A percentile compares a stretch with the other conserved stretches of the same genome.
phyloP scores from a whole-genome alignment of 2,329 filamentous ascomycete species.

The Pezicula neosporulosa region DNA sequence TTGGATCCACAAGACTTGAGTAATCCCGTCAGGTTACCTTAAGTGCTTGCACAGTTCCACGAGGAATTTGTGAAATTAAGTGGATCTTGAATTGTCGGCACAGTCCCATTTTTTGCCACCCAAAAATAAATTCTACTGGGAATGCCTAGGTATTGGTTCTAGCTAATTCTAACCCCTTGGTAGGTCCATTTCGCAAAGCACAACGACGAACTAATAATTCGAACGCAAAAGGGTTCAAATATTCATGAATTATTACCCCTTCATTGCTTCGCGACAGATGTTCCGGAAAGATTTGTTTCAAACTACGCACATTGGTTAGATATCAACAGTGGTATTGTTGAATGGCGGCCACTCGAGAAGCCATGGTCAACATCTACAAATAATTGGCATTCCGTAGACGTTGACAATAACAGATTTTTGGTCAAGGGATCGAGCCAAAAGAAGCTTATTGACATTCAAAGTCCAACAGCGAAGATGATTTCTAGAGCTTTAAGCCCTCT shows the following conservation, averaged over 20 bases:
- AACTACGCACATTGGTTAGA: slow-evolving; percentile 35
- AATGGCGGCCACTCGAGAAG: slow-evolving; percentile 16
- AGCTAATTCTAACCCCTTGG: neutral
- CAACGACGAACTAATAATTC: slow-evolving; percentile 24
- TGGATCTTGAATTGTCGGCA: too few relatives aligned
- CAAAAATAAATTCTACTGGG: too few relatives aligned
- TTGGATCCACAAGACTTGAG: too few relatives aligned
- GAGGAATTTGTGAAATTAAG: too few relatives aligned
- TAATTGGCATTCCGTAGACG: slow-evolving; percentile 22
- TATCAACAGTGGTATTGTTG: slow-evolving; percentile 15
- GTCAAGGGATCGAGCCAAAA: slow-evolving; percentile 6
- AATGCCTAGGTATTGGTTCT: too few relatives aligned
- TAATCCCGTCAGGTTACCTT: too few relatives aligned
- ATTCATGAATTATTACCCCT: slow-evolving; percentile 1
- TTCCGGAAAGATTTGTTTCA: slow-evolving; percentile 26
- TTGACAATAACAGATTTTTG: slow-evolving; percentile 8
- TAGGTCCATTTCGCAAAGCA: slow-evolving; percentile 28
- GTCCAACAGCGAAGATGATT: slow-evolving; percentile 30
- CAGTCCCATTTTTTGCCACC: too few relatives aligned
- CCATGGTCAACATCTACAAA: slow-evolving; percentile 25
- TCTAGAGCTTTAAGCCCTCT: slow-evolving; percentile 32
- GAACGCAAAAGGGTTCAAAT: neutral
- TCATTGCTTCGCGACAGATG: neutral
- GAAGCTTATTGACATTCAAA: slow-evolving; percentile 31
- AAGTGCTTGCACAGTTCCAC: too few relatives aligned